These are phyloP conservation scores for Carallia pectinifolia DNA, from an alignment of 345 rosid species.

Conservation along the genomic window DNA sequence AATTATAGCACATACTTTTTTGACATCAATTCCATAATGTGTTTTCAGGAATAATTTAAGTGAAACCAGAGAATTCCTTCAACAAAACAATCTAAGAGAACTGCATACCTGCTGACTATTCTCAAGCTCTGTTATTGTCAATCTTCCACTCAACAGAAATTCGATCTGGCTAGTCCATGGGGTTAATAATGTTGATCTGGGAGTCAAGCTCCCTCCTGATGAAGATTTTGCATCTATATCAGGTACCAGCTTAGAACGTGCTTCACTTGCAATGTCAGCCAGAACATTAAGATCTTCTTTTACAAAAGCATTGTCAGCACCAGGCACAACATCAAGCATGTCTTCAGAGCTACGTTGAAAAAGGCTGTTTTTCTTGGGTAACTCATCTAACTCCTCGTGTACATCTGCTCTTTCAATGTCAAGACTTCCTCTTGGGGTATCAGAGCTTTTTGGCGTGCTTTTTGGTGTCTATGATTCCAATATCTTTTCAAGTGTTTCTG, in stretches of 20 bases:
- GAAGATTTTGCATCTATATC: constrained; percentile 50
- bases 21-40: neutral
- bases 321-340: constrained; percentile 56
- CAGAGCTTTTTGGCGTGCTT: constrained; percentile 49
- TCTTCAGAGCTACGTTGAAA: constrained; percentile 55
- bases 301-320: constrained; percentile 49
- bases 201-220: constrained; percentile 86
- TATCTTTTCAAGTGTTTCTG: constrained; percentile 80
- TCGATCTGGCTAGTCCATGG: constrained; percentile 80
- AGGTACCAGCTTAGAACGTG: constrained; percentile 26
- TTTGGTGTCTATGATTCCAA: constrained; percentile 85
- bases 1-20: neutral
- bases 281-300: constrained; percentile 47
- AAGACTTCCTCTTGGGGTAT: constrained; percentile 50
- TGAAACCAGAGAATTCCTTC: neutral
- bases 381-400: constrained; percentile 48
- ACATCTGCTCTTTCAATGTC: constrained; percentile 38
- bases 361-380: constrained; percentile 31
- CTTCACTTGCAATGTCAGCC: constrained; percentile 44
- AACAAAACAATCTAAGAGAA: constrained; percentile 4
- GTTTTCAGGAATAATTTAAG: constrained; percentile 5
- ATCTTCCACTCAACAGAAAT: constrained; percentile 65
- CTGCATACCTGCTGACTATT: constrained; percentile 68
- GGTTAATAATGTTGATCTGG: constrained; percentile 75
- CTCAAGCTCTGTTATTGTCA: constrained; percentile 78